Percentiles rank a stretch among this genome's conserved stretches.
These are phyloP conservation scores for Parathielavia hyrcaniae DNA, from an alignment of 495 filamentous ascomycete genomes.

Conservation along the genomic window DNA sequence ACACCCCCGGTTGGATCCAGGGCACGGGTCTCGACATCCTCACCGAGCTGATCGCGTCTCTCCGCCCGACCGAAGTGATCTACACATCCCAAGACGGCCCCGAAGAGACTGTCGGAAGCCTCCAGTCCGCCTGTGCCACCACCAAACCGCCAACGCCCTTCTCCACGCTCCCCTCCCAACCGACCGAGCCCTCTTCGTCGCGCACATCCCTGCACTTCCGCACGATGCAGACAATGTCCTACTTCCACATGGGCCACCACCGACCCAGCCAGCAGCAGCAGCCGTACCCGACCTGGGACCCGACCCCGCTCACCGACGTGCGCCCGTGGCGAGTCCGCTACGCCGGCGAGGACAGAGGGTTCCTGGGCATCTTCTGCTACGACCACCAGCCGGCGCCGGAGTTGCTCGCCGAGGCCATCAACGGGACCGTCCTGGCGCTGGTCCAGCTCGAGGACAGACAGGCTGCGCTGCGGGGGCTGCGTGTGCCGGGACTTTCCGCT, in stretches of 20 bases:
- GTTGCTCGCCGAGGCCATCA: constrained; percentile 40
- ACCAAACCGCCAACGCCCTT: constrained; percentile 26
- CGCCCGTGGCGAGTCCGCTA: constrained; percentile 42
- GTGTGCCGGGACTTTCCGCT: background rate
- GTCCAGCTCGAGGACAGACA: constrained; percentile 32
- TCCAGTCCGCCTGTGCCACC: constrained; percentile 38
- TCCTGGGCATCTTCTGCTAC: constrained; percentile 43
- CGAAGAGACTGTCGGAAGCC: constrained; percentile 53
- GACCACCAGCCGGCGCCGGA: constrained; percentile 39
- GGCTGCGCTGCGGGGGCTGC: constrained; percentile 31
- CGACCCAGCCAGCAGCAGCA: constrained; percentile 5
- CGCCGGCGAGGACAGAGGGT: constrained; percentile 24
- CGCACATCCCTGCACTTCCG: constrained; percentile 63
- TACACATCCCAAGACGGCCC: constrained; percentile 72
- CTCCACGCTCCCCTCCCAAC: constrained; percentile 50
- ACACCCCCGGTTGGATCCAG: constrained; percentile 78
- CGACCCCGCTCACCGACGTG: constrained; percentile 34
- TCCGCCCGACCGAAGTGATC: constrained; percentile 54
- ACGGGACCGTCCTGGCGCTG: constrained; percentile 40
- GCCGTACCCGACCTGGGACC: constrained; percentile 28
- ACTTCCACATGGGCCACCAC: constrained; percentile 57
- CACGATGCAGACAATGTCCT: constrained; percentile 74
- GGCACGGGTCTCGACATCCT: constrained; percentile 68
- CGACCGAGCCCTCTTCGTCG: constrained; percentile 55
- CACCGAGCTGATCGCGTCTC: constrained; percentile 50